Conservation (phyloP, 345 rosid species). For the Theobroma cacao region DNA sequence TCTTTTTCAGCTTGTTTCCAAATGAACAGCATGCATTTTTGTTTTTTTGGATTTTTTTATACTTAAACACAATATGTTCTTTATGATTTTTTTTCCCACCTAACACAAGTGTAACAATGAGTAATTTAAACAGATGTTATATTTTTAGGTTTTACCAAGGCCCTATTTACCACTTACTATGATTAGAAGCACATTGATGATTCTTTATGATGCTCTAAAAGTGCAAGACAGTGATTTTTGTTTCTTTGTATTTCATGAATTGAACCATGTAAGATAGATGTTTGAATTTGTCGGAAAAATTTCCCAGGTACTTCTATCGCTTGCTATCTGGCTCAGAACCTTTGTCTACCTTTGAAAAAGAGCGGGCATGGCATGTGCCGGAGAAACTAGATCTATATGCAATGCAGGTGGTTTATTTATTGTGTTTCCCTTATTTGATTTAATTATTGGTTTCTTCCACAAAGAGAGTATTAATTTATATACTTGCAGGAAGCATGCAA, state of each 20-base stretch:
- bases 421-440: constrained; percentile 12
- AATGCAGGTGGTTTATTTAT: constrained; percentile 64
- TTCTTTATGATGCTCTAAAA: background rate
- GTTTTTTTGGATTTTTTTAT: background rate
- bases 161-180: background rate
- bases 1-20: background rate
- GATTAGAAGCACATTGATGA: background rate
- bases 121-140: background rate
- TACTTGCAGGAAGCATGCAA: constrained; percentile 84
- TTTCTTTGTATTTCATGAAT: background rate
- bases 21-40: background rate
- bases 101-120: background rate
- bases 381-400: constrained; percentile 65
- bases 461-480: constrained; percentile 1
- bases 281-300: constrained; percentile 14
- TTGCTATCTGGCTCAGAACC: constrained; percentile 71
- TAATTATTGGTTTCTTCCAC: background rate
- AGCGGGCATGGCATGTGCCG: constrained; percentile 80
- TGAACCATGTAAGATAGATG: background rate
- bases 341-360: constrained; percentile 69
- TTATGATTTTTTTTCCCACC: background rate
- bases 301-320: constrained; percentile 78
- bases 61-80: background rate
- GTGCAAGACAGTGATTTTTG: background rate
- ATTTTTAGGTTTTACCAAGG: background rate